phyloP scores from a whole-genome alignment of 192 early-diverging fungal genomes.

The Podila verticillata region DNA sequence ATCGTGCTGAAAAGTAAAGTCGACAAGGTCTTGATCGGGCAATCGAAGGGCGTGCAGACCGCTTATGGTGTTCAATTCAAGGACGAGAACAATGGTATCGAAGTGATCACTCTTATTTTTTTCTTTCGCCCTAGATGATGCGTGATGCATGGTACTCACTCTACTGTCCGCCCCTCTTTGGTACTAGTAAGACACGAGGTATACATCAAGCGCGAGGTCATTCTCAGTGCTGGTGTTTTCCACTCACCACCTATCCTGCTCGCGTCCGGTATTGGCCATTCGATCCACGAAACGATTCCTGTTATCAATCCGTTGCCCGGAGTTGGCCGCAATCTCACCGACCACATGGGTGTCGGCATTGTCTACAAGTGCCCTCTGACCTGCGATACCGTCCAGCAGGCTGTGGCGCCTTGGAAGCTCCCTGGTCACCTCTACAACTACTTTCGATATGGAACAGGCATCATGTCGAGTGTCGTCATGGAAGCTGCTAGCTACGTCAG shows the following conservation, averaged over 20 bases:
- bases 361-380: not conserved
- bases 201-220: not conserved
- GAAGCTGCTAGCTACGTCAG: constrained; percentile 14
- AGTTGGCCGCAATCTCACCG: constrained; percentile 51
- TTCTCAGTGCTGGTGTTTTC: constrained; percentile 2
- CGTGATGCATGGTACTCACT: too few relatives aligned
- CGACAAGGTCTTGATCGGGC: constrained; percentile 8
- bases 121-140: too few relatives aligned
- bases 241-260: constrained; percentile 9
- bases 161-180: too few relatives aligned
- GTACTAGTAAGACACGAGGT: not conserved
- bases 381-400: not conserved
- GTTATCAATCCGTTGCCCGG: constrained; percentile 31
- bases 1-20: constrained; percentile 9
- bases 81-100: constrained; percentile 17
- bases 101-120: too few relatives aligned
- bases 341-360: constrained; percentile 32
- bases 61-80: constrained; percentile 20
- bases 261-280: constrained; percentile 7
- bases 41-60: constrained; percentile 3
- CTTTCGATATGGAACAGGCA: constrained; percentile 8
- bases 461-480: constrained; percentile 4
- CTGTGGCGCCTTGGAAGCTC: not conserved
- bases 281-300: constrained; percentile 21
- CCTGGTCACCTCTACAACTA: not conserved